Base-by-base conservation (phyloP, 1,139 yeast genomes). In the Protomyces macrosporus region DNA sequence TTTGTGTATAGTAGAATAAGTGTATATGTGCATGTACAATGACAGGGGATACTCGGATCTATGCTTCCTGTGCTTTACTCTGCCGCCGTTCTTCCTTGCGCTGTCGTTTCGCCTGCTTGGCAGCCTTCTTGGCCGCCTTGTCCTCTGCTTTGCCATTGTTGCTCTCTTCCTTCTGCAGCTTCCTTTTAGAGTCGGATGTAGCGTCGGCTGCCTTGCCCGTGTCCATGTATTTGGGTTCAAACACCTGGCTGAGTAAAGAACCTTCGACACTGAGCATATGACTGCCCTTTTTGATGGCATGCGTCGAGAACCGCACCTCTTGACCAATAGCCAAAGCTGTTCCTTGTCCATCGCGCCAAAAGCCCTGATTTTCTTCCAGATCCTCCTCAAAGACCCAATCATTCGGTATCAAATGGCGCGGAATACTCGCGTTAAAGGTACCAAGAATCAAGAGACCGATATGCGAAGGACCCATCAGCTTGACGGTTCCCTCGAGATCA, bases 391-490 rank as follows among this genome's bases (percentile, higher is more conserved):
- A 93, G 42, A 78, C 78, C 98, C 98, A 93, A 61, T 79, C 82
- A 51, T 78, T 76, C 16, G 98, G 98, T 68, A 93, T 90, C 70
- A 84, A 84, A 73, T 82, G 86, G 74, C 88, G 85, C 75, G 88
- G 89, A 69, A 93, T 90, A 63, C 95, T 85, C 40, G 97, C 98
- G 76, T 93, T 95, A 78, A 93, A 93, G 0, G 96, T 89, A 75
- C 93, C 98, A 74, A 89, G 93, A 62, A 93, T 81, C 70, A 93
- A 81, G 68, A 93, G 79, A 67, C 98, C 98, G 71, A 95, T 86
- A 73, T 93, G 98, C 6, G 96, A 87, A 14, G 96, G 97, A 1
- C 97, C 87, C 77, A 91, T 97, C 82, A 93, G 84, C 77, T 90
- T 90, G 65, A 88, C 82, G 77, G 84, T 82, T 5, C 98, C 98